These are phyloP conservation scores for Davidsoniella eucalypti DNA, from an alignment of 2,329 filamentous ascomycete genomes.

Conservation along the genomic window DNA sequence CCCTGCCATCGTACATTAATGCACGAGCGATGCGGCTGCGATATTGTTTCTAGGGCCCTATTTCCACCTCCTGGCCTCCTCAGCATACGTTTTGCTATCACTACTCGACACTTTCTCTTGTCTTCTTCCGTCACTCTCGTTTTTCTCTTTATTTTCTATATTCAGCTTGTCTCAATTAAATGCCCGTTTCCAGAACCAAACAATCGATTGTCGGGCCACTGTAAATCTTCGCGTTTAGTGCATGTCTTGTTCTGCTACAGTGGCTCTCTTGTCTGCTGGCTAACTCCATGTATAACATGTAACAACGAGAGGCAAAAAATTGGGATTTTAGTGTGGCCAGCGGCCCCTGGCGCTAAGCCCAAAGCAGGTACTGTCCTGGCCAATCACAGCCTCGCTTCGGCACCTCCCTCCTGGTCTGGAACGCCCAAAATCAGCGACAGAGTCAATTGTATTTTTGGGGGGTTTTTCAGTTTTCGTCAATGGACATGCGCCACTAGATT, in stretches of 20 bases:
- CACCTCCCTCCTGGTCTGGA: background rate
- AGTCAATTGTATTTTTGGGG: background rate
- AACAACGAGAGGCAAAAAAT: slow-evolving; percentile 1
- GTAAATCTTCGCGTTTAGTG: background rate
- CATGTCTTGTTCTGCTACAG: background rate
- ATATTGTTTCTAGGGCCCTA: too few species aligned
- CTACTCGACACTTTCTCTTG: too few species aligned
- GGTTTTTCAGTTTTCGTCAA: too few species aligned
- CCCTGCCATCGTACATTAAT: too few species aligned
- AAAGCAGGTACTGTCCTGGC: background rate
- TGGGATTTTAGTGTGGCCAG: background rate
- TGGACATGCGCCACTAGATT: too few species aligned
- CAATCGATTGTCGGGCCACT: background rate
- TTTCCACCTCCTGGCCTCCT: too few species aligned
- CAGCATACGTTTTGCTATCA: too few species aligned
- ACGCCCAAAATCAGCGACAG: background rate
- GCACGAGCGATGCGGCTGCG: too few species aligned
- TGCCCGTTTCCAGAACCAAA: background rate
- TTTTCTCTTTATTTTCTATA: background rate
- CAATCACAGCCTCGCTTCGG: slow-evolving; percentile 2
- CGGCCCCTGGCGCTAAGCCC: slow-evolving; percentile 10
- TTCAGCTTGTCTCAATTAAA: background rate
- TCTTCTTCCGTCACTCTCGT: background rate
- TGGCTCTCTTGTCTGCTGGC: background rate
- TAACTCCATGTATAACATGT: background rate